Conservation (phyloP, 2,329 filamentous ascomycete genomes). For the Phialophora tarda region DNA sequence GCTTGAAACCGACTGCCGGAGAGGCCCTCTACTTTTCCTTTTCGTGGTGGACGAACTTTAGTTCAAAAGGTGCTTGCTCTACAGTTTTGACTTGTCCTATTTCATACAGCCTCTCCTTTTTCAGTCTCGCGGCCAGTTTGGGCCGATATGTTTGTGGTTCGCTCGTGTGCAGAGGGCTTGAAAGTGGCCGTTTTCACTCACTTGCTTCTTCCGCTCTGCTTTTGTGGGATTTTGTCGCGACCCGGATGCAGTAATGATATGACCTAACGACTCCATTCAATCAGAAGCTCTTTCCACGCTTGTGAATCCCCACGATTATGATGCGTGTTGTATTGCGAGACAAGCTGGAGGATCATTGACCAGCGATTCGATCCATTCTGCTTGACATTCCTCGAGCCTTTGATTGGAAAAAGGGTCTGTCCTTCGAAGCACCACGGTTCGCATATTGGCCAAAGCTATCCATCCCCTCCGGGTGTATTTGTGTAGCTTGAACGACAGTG, state of each 20-base stretch:
- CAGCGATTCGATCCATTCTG: not conserved
- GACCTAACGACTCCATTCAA: not conserved
- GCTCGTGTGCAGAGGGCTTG: not conserved
- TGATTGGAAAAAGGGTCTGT: not conserved
- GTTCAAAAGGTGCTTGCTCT: not conserved
- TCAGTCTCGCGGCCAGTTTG: not conserved
- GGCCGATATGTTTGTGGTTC: not conserved
- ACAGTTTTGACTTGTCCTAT: not conserved
- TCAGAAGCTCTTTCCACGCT: not conserved
- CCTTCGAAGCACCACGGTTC: too few species aligned
- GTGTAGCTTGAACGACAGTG: not conserved
- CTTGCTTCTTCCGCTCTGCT: not conserved
- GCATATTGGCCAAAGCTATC: not conserved
- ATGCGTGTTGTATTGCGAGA: not conserved
- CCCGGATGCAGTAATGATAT: not conserved
- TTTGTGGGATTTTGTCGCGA: not conserved
- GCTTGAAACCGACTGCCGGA: not conserved
- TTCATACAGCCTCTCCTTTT: not conserved
- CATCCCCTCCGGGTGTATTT: not conserved
- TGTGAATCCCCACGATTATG: not conserved
- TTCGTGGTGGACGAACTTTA: not conserved
- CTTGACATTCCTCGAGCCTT: not conserved
- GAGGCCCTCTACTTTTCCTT: not conserved
- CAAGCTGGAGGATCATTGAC: not conserved
- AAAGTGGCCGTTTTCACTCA: not conserved